Percentiles rank a stretch among this genome's conserved stretches.
Conservation (phyloP, 441 rosid genomes). For the Mallotus japonicus region DNA sequence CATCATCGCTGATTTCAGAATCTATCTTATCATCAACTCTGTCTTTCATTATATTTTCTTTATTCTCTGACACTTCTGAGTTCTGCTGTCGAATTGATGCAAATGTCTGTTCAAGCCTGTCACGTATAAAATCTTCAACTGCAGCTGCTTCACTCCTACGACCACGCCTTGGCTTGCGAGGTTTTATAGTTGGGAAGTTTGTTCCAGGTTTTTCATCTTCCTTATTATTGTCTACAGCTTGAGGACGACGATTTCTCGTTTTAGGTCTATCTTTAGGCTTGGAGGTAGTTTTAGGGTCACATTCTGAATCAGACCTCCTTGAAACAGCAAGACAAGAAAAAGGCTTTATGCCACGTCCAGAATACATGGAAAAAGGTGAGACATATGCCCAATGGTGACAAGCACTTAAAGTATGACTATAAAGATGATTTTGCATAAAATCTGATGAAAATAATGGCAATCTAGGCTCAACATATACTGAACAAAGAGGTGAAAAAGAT, state of each 20-base stretch:
- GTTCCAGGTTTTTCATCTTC: constrained; percentile 21
- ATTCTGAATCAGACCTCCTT: constrained; percentile 41
- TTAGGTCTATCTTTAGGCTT: constrained; percentile 27
- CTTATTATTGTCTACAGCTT: constrained; percentile 21
- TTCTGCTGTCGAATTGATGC: constrained; percentile 54
- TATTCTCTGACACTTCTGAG: constrained; percentile 48
- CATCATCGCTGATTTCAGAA: constrained; percentile 31
- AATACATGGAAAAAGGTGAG: background rate
- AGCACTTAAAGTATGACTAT: background rate
- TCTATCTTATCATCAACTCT: constrained; percentile 31
- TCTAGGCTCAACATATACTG: constrained; percentile 13
- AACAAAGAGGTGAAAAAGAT: constrained; percentile 22
- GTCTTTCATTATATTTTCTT: constrained; percentile 50
- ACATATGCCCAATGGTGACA: background rate
- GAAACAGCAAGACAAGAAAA: constrained; percentile 39
- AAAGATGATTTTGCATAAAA: background rate
- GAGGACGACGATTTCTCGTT: constrained; percentile 17
- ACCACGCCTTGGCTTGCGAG: constrained; percentile 65
- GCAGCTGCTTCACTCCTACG: constrained; percentile 78
- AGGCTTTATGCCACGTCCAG: constrained; percentile 11
- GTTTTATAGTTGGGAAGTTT: constrained; percentile 44
- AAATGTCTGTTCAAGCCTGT: constrained; percentile 57
- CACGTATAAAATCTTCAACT: constrained; percentile 75
- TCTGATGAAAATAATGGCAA: constrained; percentile 9
- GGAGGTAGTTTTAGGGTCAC: constrained; percentile 33